Conservation (phyloP, 495 filamentous ascomycete genomes). For the Pseudomonodictys pantanalensis region DNA sequence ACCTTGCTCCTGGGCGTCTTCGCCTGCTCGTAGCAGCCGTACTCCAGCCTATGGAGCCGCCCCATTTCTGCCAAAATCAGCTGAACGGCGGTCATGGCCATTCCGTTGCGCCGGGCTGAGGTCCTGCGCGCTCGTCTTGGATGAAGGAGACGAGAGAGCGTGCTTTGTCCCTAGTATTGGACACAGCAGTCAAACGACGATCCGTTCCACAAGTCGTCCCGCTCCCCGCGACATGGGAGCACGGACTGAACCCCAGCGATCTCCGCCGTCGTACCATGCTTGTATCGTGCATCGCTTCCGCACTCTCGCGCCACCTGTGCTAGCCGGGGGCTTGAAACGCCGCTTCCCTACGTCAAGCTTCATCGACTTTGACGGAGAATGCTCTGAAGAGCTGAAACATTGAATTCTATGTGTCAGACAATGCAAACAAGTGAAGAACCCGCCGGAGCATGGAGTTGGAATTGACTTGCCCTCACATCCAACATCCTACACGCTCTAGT, state of each 20-base stretch:
- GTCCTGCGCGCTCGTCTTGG: conserved; percentile 2
- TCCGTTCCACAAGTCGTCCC: conserved; percentile 26
- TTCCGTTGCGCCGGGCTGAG: conserved; percentile 17
- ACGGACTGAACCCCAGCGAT: conserved; percentile 32
- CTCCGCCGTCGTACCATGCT: conserved; percentile 25
- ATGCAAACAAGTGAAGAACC: too few relatives aligned
- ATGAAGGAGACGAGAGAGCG: neutral
- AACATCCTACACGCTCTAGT: too few relatives aligned
- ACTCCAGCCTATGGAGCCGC: conserved; percentile 2
- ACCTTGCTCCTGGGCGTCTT: neutral
- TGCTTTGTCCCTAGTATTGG: neutral
- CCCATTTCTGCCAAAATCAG: neutral
- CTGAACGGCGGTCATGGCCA: conserved; percentile 10
- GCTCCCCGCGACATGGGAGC: conserved; percentile 24
- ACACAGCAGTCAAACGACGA: conserved; percentile 7
- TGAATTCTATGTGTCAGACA: too few relatives aligned
- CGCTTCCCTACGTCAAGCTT: conserved; percentile 21
- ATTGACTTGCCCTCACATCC: too few relatives aligned
- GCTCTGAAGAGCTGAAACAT: too few relatives aligned
- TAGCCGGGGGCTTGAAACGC: conserved; percentile 28
- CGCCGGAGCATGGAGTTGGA: too few relatives aligned
- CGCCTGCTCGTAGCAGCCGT: neutral
- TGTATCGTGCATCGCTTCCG: conserved; percentile 35
- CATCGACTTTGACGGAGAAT: conserved; percentile 1
- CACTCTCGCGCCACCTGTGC: conserved; percentile 19